Percentiles rank a stretch among this genome's conserved stretches.
These are phyloP conservation scores for Thielaviopsis populi DNA, from an alignment of 2,329 filamentous ascomycete species.

Conservation along the genomic window DNA sequence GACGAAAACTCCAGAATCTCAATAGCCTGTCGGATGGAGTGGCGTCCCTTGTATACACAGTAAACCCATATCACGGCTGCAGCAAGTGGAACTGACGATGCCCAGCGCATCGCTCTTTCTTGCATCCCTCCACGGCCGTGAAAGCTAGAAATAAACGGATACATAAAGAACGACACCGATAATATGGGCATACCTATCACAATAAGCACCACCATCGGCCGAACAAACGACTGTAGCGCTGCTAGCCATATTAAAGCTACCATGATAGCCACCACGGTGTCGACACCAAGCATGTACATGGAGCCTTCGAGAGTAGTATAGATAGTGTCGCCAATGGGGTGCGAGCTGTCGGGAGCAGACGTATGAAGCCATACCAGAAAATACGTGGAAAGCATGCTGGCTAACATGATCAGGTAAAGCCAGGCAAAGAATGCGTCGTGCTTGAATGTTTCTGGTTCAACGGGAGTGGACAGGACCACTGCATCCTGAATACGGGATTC, in stretches of 20 bases:
- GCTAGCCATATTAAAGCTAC: slow-evolving; percentile 87
- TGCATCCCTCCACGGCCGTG: slow-evolving; percentile 75
- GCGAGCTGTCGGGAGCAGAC: slow-evolving; percentile 47
- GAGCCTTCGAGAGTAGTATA: slow-evolving; percentile 79
- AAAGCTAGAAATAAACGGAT: slow-evolving; percentile 81
- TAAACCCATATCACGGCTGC: slow-evolving; percentile 69
- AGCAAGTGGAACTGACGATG: slow-evolving; percentile 59
- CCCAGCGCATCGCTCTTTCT: slow-evolving; percentile 78
- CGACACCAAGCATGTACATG: slow-evolving; percentile 76
- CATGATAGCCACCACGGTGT: slow-evolving; percentile 78
- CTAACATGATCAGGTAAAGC: slow-evolving; percentile 72
- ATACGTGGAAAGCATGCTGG: slow-evolving; percentile 73
- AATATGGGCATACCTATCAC: slow-evolving; percentile 74
- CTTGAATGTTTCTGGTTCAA: slow-evolving; percentile 51
- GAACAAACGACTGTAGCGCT: slow-evolving; percentile 71
- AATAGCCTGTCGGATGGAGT: slow-evolving; percentile 67
- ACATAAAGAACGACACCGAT: slow-evolving; percentile 77
- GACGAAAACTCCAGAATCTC: slow-evolving; percentile 86
- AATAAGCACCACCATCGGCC: slow-evolving; percentile 66
- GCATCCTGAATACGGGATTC: slow-evolving; percentile 22
- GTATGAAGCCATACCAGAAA: slow-evolving; percentile 86
- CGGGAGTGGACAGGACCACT: slow-evolving; percentile 9
- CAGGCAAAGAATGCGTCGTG: slow-evolving; percentile 90
- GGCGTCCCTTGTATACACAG: slow-evolving; percentile 64
- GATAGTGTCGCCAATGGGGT: slow-evolving; percentile 77